Percentiles rank a stretch among this genome's conserved stretches.
Conservation (phyloP, 768 basidiomycete species). For the Kwoniella dendrophila region DNA sequence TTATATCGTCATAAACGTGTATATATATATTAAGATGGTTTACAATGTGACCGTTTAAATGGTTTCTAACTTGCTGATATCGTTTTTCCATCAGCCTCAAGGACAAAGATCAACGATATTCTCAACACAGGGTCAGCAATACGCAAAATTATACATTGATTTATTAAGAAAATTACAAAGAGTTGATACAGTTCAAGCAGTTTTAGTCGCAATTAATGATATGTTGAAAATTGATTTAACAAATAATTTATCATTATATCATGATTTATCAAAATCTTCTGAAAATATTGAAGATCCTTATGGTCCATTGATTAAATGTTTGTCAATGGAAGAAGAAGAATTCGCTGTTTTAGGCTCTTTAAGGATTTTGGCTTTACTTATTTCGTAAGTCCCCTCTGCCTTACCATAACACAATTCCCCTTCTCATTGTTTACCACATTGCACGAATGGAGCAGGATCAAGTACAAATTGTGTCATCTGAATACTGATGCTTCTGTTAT, state of each 20-base stretch:
- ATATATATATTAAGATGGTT: neutral
- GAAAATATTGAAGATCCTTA: constrained; percentile 38
- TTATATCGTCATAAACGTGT: constrained; percentile 2
- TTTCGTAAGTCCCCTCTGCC: constrained; percentile 62
- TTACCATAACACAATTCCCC: no score
- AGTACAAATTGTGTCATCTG: no score
- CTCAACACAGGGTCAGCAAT: constrained; percentile 77
- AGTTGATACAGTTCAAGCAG: constrained; percentile 72
- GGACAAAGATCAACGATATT: constrained; percentile 66
- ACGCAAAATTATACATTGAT: constrained; percentile 84
- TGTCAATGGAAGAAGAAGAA: constrained; percentile 87
- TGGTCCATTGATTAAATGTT: constrained; percentile 61
- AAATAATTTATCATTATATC: constrained; percentile 51
- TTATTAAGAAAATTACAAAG: constrained; percentile 83
- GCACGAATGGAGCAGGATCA: no score
- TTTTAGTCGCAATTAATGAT: constrained; percentile 79
- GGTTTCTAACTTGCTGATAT: neutral
- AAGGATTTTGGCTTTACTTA: constrained; percentile 82
- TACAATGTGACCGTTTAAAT: neutral
- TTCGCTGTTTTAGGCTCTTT: constrained; percentile 90
- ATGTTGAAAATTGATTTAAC: constrained; percentile 59
- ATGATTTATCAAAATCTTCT: constrained; percentile 30
- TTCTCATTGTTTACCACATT: no score
- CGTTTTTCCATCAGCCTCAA: constrained; percentile 31
- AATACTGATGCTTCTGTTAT: neutral